Evolutionary conservation across 1,284 basidiomycete species (phyloP).

Genomic region (Irpex sp.): DNA sequence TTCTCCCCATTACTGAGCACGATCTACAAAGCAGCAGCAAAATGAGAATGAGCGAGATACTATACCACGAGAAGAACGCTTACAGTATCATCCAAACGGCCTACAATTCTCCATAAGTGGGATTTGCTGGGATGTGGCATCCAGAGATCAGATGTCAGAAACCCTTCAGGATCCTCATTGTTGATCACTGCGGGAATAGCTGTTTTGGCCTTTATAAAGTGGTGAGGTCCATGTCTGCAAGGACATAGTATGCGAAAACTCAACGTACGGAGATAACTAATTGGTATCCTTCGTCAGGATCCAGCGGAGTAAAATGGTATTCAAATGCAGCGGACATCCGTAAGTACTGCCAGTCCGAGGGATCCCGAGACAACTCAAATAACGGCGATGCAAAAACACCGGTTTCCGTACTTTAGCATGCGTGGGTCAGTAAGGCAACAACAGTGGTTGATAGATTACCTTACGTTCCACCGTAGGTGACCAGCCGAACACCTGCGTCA

Average conservation of each 20-base stretch:
- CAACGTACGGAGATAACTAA: not conserved
- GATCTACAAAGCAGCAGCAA: constrained; percentile 44
- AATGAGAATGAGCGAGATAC: not conserved
- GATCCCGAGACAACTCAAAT: constrained; percentile 4
- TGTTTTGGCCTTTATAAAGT: not conserved
- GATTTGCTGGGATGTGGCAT: constrained; percentile 30
- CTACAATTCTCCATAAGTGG: not conserved
- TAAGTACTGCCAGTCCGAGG: constrained; percentile 35
- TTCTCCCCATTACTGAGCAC: constrained; percentile 62
- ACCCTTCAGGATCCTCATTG: constrained; percentile 11
- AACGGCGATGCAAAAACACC: not conserved
- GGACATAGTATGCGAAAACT: not conserved
- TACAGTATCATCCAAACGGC: constrained; percentile 3
- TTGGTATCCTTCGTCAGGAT: not conserved
- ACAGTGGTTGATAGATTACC: not conserved
- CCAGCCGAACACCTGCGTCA: constrained; percentile 19
- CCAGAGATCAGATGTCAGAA: constrained; percentile 26
- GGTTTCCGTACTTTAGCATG: not conserved
- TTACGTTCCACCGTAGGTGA: constrained; percentile 23
- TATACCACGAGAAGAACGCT: constrained; percentile 28
- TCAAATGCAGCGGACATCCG: not conserved
- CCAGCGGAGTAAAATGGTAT: not conserved
- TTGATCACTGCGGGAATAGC: not conserved
- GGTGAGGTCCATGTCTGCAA: not conserved
- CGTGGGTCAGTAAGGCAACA: not conserved